Conservation (phyloP, 1,139 yeast genomes). For the Protomyces gravidus region DNA sequence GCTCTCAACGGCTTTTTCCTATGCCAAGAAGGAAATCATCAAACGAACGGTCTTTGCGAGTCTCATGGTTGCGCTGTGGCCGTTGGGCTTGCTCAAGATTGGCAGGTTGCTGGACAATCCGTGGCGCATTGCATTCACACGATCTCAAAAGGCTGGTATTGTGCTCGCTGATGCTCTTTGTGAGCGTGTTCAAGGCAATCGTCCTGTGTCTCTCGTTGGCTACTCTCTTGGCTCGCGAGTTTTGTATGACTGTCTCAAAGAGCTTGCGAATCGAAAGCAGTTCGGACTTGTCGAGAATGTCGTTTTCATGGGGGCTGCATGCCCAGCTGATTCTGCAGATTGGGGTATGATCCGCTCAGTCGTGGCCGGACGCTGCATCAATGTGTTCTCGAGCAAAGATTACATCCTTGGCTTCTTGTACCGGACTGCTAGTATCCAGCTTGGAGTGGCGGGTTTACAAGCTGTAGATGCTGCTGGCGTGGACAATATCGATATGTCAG, state of each 20-base stretch:
- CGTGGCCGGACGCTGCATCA: conserved; percentile 83
- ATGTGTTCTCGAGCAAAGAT: conserved; percentile 87
- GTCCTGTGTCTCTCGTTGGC: conserved; percentile 91
- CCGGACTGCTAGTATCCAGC: conserved; percentile 92
- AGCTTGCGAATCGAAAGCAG: conserved; percentile 74
- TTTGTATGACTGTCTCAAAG: conserved; percentile 82
- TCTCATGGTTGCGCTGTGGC: conserved; percentile 85
- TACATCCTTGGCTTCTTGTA: conserved; percentile 95
- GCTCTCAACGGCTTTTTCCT: conserved; percentile 54
- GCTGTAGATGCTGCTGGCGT: conserved; percentile 63
- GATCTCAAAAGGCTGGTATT: conserved; percentile 51
- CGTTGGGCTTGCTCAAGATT: conserved; percentile 83
- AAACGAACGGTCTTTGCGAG: conserved; percentile 83
- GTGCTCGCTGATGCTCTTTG: conserved; percentile 87
- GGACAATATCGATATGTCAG: conserved; percentile 85
- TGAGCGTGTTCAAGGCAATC: conserved; percentile 82
- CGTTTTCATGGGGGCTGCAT: conserved; percentile 80
- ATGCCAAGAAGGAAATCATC: conserved; percentile 29
- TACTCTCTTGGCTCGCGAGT: conserved; percentile 92
- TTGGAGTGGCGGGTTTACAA: conserved; percentile 85
- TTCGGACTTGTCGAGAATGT: conserved; percentile 87
- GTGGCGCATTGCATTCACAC: conserved; percentile 92
- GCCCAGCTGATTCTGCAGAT: conserved; percentile 74
- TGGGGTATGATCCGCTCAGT: conserved; percentile 74
- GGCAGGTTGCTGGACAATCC: conserved; percentile 92